A percentile compares a stretch with the other conserved stretches of the same genome.
Conservation (phyloP, 2,329 filamentous ascomycete genomes). For the Seiridium unicorne region DNA sequence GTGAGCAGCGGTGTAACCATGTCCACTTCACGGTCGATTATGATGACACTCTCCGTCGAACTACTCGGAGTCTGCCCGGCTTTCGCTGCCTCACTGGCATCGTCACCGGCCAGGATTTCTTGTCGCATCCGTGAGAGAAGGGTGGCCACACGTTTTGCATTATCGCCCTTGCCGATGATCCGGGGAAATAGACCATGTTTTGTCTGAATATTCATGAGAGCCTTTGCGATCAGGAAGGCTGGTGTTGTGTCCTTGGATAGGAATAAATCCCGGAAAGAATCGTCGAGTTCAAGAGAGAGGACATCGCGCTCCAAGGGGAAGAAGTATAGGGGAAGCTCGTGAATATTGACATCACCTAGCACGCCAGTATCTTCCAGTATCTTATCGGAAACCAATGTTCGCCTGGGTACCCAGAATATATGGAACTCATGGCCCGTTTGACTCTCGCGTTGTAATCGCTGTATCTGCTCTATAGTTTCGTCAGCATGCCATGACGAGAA, state of each 20-base stretch:
- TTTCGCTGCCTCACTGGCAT: conserved; percentile 58
- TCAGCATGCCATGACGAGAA: conserved; percentile 53
- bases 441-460: conserved; percentile 81
- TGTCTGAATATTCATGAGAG: conserved; percentile 91
- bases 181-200: conserved; percentile 91
- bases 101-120: conserved; percentile 79
- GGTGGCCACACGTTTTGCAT: conserved; percentile 85
- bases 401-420: conserved; percentile 91
- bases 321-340: conserved; percentile 85
- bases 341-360: conserved; percentile 85
- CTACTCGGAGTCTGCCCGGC: conserved; percentile 80
- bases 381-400: conserved; percentile 87
- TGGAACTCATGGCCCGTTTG: conserved; percentile 94
- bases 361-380: conserved; percentile 91
- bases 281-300: conserved; percentile 84
- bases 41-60: conserved; percentile 84
- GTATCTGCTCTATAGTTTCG: conserved; percentile 77
- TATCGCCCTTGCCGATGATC: conserved; percentile 93
- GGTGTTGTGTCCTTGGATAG: conserved; percentile 87
- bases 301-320: conserved; percentile 90
- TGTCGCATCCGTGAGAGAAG: conserved; percentile 87
- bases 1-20: conserved; percentile 90
- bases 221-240: conserved; percentile 85
- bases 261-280: conserved; percentile 84
- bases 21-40: conserved; percentile 94